These are phyloP conservation scores for Didymella sp. DNA, from an alignment of 2,329 filamentous ascomycete genomes.

Conservation along the genomic window DNA sequence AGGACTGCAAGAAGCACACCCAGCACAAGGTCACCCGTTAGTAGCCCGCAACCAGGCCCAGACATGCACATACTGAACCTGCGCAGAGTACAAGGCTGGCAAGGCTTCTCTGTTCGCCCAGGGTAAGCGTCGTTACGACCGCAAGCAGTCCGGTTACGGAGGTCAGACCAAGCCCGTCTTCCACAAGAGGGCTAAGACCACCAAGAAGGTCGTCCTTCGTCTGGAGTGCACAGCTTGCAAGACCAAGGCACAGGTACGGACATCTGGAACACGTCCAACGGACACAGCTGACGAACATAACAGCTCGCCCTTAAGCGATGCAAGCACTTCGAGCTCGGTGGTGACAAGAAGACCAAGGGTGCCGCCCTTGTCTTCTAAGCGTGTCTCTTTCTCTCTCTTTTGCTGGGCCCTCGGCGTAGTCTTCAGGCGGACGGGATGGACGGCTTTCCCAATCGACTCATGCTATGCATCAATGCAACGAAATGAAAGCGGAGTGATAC, in stretches of 20 bases:
- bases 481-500: slow-evolving; percentile 37
- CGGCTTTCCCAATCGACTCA: slow-evolving; percentile 47
- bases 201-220: slow-evolving; percentile 99
- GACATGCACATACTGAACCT: slow-evolving; percentile 34
- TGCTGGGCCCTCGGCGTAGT: slow-evolving; percentile 51
- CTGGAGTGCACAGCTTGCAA: slow-evolving; percentile 98
- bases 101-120: slow-evolving; percentile 96
- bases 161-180: slow-evolving; percentile 99
- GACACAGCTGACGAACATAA: slow-evolving; percentile 56
- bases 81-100: slow-evolving; percentile 84
- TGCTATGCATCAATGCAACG: slow-evolving; percentile 40
- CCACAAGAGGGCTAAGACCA: slow-evolving; percentile 99
- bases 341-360: slow-evolving; percentile 99
- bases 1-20: slow-evolving; percentile 74
- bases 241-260: slow-evolving; percentile 44
- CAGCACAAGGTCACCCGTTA: slow-evolving; percentile 49
- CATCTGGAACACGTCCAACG: too few species aligned
- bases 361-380: slow-evolving; percentile 99
- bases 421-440: slow-evolving; percentile 45
- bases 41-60: slow-evolving; percentile 22
- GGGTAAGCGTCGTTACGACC: slow-evolving; percentile 95
- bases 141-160: slow-evolving; percentile 98
- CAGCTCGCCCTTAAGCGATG: slow-evolving; percentile 98
- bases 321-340: slow-evolving; percentile 99
- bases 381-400: slow-evolving; percentile 56